A percentile compares a stretch with the other conserved stretches of the same genome.
Conservation (phyloP, 2,329 filamentous ascomycete species). For the Aspergillus sp. region DNA sequence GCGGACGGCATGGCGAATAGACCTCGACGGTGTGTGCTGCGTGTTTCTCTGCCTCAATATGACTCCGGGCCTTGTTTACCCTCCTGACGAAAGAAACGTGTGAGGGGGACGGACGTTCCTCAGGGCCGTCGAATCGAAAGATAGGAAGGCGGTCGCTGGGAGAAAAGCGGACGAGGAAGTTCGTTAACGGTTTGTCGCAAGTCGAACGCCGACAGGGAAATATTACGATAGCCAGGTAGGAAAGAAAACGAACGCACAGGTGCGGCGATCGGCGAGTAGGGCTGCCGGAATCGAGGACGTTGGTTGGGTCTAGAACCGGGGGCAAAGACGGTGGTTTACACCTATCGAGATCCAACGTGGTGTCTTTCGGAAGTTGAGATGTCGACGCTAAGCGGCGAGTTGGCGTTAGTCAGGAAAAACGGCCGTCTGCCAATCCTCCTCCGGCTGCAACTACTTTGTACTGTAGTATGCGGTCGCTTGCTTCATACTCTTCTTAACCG, state of each 20-base stretch:
- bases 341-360: conserved; percentile 26
- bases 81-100: background rate
- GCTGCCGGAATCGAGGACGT: background rate
- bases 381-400: conserved; percentile 19
- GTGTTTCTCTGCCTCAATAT: background rate
- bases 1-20: conserved; percentile 42
- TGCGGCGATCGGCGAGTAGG: background rate
- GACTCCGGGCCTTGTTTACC: background rate
- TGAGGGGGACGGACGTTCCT: background rate
- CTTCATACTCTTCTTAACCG: background rate
- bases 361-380: conserved; percentile 22
- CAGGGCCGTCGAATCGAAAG: background rate
- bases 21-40: background rate
- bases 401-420: conserved; percentile 12
- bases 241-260: background rate
- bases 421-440: conserved; percentile 1
- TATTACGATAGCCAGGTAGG: background rate
- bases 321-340: conserved; percentile 7
- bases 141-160: background rate
- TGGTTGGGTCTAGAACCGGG: conserved; percentile 11
- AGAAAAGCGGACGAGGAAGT: background rate
- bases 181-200: background rate
- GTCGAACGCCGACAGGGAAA: background rate
- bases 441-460: background rate
- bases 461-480: background rate